A percentile compares a stretch with the other conserved stretches of the same genome.
These are phyloP conservation scores for Paspalum vaginatum DNA, from an alignment of 176 grass and related monocot species.

Conservation along the genomic window DNA sequence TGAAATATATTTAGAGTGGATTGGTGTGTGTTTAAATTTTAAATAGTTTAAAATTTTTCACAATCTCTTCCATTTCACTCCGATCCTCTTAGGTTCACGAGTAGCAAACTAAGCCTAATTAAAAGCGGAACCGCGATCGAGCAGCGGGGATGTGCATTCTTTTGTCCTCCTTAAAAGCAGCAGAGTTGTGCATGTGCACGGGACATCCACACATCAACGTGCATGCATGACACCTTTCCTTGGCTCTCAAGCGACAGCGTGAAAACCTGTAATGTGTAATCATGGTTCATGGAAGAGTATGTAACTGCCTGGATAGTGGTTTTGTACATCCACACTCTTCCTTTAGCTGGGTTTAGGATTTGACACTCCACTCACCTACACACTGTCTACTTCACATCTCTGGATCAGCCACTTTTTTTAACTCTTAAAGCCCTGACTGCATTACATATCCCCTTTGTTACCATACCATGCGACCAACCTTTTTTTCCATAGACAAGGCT, in stretches of 20 bases:
- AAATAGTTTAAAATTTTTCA: no score
- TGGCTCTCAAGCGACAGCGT: background rate
- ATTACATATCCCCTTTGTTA: background rate
- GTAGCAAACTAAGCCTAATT: no score
- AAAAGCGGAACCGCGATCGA: no score
- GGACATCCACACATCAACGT: no score
- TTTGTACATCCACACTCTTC: background rate
- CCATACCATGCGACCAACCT: background rate
- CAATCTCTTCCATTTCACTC: no score
- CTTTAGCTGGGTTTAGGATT: conserved; percentile 12
- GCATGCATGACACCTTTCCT: background rate
- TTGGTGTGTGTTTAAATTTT: no score
- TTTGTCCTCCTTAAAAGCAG: no score
- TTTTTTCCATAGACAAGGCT: no score
- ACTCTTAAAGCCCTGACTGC: background rate
- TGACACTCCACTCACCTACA: background rate
- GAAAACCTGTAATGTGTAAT: background rate
- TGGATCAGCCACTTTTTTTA: background rate
- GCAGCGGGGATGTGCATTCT: no score
- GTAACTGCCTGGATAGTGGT: background rate
- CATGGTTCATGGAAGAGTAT: background rate
- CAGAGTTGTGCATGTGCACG: no score
- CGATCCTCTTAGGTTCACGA: no score
- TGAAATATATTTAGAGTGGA: no score
- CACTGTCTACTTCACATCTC: background rate